phyloP scores from a whole-genome alignment of 225 moss, liverwort and hornwort species.

The Rhytidiadelphus loreus region DNA sequence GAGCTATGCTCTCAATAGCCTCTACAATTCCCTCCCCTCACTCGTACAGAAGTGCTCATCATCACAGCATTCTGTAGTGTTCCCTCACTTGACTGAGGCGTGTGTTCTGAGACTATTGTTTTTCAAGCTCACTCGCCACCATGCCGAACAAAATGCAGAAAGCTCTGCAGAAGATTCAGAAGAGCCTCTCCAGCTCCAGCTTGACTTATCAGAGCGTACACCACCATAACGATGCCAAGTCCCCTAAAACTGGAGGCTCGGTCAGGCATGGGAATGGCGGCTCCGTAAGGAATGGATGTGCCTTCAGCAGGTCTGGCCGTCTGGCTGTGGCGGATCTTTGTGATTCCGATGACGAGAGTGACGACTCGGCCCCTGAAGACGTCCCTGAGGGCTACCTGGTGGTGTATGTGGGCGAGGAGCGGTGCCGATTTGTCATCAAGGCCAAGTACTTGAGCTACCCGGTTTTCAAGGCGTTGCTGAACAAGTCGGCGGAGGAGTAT shows the following conservation, averaged over 20 bases:
- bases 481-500: conserved; percentile 59
- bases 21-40: conserved; percentile 4
- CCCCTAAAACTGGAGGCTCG: background rate
- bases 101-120: background rate
- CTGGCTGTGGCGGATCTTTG: background rate
- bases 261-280: conserved; percentile 3
- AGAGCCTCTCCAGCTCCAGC: conserved; percentile 32
- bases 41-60: background rate
- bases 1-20: conserved; percentile 34
- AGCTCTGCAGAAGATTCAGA: conserved; percentile 36
- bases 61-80: background rate
- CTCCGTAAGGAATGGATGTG: conserved; percentile 15
- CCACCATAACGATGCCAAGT: background rate
- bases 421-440: conserved; percentile 40
- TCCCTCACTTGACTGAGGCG: background rate
- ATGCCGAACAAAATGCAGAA: conserved; percentile 56
- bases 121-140: background rate
- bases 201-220: conserved; percentile 25
- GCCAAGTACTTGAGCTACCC: conserved; percentile 27
- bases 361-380: conserved; percentile 33
- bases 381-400: conserved; percentile 40
- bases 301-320: conserved; percentile 25
- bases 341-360: conserved; percentile 23
- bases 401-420: conserved; percentile 38
- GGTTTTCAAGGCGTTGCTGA: conserved; percentile 32